Conservation (phyloP, 805 yeast species). For the Candida orba region DNA sequence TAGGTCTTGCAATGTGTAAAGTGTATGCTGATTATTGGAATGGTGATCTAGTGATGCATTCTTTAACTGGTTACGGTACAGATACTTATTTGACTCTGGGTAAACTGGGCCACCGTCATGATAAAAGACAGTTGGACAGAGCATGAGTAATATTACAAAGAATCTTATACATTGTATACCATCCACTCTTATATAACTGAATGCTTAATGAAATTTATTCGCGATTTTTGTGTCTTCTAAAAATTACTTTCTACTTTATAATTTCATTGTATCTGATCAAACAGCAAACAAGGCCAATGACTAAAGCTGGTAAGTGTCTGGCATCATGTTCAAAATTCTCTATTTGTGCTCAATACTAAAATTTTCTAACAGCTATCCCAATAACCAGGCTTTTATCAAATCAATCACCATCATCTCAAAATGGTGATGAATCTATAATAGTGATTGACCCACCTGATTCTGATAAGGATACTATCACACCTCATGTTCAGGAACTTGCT, state of each 20-base stretch:
- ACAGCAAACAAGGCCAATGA: background rate
- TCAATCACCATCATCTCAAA: background rate
- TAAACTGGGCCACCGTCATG: slow-evolving; percentile 66
- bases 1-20: slow-evolving; percentile 88
- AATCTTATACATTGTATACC: background rate
- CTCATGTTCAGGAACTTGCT: background rate
- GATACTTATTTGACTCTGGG: slow-evolving; percentile 78
- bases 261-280: background rate
- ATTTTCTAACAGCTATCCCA: background rate
- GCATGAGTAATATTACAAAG: slow-evolving; percentile 32
- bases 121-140: slow-evolving; percentile 61
- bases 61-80: slow-evolving; percentile 86
- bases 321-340: background rate
- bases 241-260: background rate
- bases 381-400: background rate
- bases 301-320: background rate
- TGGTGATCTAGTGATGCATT: slow-evolving; percentile 75
- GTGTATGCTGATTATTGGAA: slow-evolving; percentile 97
- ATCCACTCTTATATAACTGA: background rate
- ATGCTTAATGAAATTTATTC: background rate
- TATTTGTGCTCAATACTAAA: background rate
- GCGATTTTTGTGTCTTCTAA: background rate
- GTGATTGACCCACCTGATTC: background rate
- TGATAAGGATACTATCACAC: background rate
- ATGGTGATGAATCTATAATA: background rate